Evolutionary conservation across 75 land plant species (phyloP), one percentile per base, ranked within the genome.

Genomic region (Sequoiadendron giganteum): DNA sequence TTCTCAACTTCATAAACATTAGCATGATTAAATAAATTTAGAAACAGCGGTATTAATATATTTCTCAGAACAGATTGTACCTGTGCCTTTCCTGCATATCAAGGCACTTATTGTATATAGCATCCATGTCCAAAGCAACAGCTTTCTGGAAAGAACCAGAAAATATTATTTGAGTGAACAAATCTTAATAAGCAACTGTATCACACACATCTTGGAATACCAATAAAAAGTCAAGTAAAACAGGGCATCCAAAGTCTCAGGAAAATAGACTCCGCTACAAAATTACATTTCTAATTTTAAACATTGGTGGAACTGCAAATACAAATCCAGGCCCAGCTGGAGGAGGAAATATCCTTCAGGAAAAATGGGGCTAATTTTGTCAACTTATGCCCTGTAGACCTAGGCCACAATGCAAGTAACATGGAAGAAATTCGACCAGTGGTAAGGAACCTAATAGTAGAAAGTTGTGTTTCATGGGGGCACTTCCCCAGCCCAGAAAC

Each of bases 51-150:
- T 10, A 75, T 34, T 75, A 75, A 14, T 30, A 87, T 77, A 83
- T 45, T 43, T 36, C 47, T 87, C 42, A 25, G 70, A 65, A 65
- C 9, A 25, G 9, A 25, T 42, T 75, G 19, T n/a, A 96, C 98
- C 99, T 96, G 61, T 90, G 93, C 73, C 95, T 92, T 78, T 98
- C 99, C 87, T 92, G 90, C 36, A 93, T 82, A 36, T 98, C 96
- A 85, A 98, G 87, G 40, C 93, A 96, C 19, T 90, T 90, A 87
- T 91, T 91, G 86, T 98, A 96, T 70, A 98, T 88, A 86, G 85
- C 92, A 84, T 95, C 94, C 99, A 98, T 98, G 85, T 95, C 96
- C 93, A 94, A 91, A 13, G 98, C 99, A 87, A 90, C 92, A 86
- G 98, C 93, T 86, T 88, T 94, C 99, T 98, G 91, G 65, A 87